phyloP scores from a whole-genome alignment of 805 yeast species.

The Suhomyces kilbournensis region DNA sequence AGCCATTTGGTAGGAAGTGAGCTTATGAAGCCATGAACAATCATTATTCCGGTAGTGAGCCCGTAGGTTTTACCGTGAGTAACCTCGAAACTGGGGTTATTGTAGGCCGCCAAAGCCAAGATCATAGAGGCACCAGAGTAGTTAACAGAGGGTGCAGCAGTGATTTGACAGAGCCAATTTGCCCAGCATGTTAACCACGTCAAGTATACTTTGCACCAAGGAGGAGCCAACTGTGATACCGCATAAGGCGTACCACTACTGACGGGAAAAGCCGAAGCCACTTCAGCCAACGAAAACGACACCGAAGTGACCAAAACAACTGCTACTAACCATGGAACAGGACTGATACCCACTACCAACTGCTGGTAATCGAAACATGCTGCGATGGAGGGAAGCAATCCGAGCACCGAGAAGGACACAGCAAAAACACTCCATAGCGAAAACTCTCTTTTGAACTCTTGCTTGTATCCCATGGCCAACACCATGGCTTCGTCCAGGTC shows the following conservation, averaged over 20 bases:
- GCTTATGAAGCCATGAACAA: conserved; percentile 46
- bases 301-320: conserved; percentile 54
- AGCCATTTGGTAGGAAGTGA: conserved; percentile 54
- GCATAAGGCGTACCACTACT: conserved; percentile 71
- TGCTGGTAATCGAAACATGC: conserved; percentile 61
- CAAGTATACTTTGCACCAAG: conserved; percentile 47
- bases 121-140: conserved; percentile 57
- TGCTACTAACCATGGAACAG: conserved; percentile 59
- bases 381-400: conserved; percentile 62
- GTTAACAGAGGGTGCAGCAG: conserved; percentile 60
- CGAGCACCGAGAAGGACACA: conserved; percentile 62
- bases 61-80: conserved; percentile 51
- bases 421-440: conserved; percentile 56
- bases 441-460: conserved; percentile 60
- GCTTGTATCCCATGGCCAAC: conserved; percentile 59
- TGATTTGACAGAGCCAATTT: conserved; percentile 63
- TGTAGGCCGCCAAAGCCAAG: conserved; percentile 46
- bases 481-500: conserved; percentile 52
- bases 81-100: conserved; percentile 39
- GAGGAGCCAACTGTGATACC: conserved; percentile 60
- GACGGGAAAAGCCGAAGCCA: conserved; percentile 64
- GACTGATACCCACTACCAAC: conserved; percentile 60
- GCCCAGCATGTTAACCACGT: conserved; percentile 67
- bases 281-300: conserved; percentile 62
- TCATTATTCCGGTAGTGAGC: conserved; percentile 50